Evolutionary conservation across 2,329 filamentous ascomycete species (phyloP), one percentile per base, ranked within the genome.

Genomic region (Talaromyces sp.): DNA sequence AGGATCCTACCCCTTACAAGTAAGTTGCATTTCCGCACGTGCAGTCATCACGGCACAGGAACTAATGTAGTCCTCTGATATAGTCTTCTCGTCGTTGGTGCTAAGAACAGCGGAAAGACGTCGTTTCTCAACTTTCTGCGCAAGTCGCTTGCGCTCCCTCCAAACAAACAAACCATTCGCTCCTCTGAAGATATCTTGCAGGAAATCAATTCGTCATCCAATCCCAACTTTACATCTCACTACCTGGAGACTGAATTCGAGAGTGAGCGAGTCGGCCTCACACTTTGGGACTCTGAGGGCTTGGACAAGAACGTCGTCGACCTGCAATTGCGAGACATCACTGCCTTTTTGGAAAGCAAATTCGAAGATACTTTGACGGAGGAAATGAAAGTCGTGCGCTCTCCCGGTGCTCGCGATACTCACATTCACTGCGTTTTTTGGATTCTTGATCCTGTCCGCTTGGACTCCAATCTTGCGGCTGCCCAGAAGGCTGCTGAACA

Each of bases 1-100:
- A 96, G 80, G 94, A 99, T 70, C 94, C 94, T 8, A 97, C 93
- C 10, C 91, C 94, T 0, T 96, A 97, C 84, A 99, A 99, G 93
- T 97, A 80, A 83, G 91, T 55, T 45, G 43, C 36, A 33, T 31
- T 56, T n/a, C 15, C 8, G 57, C 43, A 25, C 33, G 48, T n/a
- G 33, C 1, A 37, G 13, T n/a, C 17, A 21, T 13, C 2, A 15
- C 33, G 28, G 13, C 28, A 35, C 13, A 5, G 13, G 10, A 33
- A 25, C 52, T 59, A 59, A 59, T 45, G 9, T 8, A n/a, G n/a
- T 36, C 7, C 25, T 50, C 6, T n/a, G n/a, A 6, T 6, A 50
- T 62, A 97, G 93, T 73, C 86, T 99, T 65, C 84, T 99, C 60
- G 87, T 99, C 61, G 85, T 97, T 67, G 94, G 94, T 60, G 88